Base-by-base conservation (phyloP, 2,329 filamentous ascomycete species). In the Pyrenochaeta sp. region DNA sequence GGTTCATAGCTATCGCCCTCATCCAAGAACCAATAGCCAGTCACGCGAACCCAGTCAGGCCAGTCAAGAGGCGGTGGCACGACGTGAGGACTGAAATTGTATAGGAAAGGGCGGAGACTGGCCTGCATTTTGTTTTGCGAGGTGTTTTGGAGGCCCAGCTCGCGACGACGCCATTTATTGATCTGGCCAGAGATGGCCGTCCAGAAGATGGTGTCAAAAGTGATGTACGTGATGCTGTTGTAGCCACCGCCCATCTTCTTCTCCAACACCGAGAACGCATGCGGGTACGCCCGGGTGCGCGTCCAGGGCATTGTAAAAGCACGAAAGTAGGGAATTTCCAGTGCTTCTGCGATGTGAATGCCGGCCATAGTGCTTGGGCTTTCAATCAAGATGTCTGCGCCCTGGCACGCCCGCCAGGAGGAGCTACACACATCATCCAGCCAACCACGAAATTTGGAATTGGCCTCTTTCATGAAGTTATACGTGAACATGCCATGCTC, bases 271-370 rank as follows among this genome's bases (percentile, higher is more conserved):
- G 93, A 88, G 72, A 99, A 99, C 0, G 94, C 94, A 71, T 99
- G 94, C 2, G 94, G 94, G 61, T 99, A 99, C 1, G 93, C 91
- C 39, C 94, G 82, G 11, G 94, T 99, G 35, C 92, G 85, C 0
- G 94, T 96, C 94, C 94, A 99, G 0, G 94, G 94, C 94, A 99
- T 99, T 13, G 91, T 96, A 67, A 99, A 99, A 0, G 92, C 93
- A 42, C 94, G 85, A 76, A 97, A 97, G 71, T 99, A 99, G 0
- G 94, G 94, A 30, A 99, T 95, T 10, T 84, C 81, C 2, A 99
- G 80, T 17, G 91, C 90, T 73, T 99, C 94, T 1, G 94, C 94
- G 55, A 99, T 96, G 69, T 99, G 94, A 40, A 99, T 96, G 18
- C 94, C 94, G 0, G 88, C 91, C 94, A 99, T 99, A 10, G 94